Percentiles rank a stretch among this genome's conserved stretches.
Conservation (phyloP, 2,329 filamentous ascomycete genomes). For the Claviceps fusiformis region DNA sequence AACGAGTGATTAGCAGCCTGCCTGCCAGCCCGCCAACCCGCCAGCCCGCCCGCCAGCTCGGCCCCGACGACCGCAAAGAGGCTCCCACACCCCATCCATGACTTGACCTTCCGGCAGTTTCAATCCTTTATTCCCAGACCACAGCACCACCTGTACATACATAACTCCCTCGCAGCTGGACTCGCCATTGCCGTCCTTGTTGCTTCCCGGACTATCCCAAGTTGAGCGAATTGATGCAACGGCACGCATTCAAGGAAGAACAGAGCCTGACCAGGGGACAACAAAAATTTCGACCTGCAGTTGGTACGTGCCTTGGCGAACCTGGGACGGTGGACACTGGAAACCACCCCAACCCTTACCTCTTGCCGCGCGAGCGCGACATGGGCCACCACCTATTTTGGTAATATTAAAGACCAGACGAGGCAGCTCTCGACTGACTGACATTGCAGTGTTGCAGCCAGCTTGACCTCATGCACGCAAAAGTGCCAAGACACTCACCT, state of each 20-base stretch:
- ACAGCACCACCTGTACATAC: background rate
- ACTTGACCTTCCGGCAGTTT: background rate
- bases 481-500: background rate
- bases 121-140: background rate
- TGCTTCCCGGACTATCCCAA: background rate
- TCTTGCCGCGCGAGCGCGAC: conserved; percentile 1
- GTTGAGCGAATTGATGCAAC: background rate
- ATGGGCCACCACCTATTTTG: background rate
- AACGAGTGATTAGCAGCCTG: background rate
- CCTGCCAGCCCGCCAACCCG: background rate
- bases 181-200: background rate
- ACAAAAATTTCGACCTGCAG: conserved; percentile 2
- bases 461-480: background rate
- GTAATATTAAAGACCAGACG: background rate
- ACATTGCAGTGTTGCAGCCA: conserved; percentile 1
- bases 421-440: background rate
- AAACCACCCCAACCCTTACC: background rate
- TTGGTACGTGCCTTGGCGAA: conserved; percentile 4
- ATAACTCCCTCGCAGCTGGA: background rate
- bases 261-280: background rate
- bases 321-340: background rate
- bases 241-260: background rate
- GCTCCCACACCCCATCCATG: background rate
- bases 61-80: conserved; percentile 4
- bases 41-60: background rate